phyloP scores from a whole-genome alignment of 83 land plant genomes.

The Picea engelmannii region DNA sequence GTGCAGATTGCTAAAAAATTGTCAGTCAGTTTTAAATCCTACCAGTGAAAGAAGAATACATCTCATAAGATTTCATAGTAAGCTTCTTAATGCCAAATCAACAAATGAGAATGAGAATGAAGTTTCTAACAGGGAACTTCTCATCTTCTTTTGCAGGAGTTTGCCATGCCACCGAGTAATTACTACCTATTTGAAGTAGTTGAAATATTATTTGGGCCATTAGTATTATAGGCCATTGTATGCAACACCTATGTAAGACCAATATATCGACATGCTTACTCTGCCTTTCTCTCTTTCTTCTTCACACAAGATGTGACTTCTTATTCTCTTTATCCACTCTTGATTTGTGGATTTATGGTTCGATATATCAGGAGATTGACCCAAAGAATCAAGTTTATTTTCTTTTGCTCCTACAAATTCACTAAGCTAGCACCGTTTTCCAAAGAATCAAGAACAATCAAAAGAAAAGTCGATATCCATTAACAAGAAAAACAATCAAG shows the following conservation, averaged over 20 bases:
- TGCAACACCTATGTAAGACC: conserved; percentile 55
- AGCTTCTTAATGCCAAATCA: conserved; percentile 61
- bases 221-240: conserved; percentile 70
- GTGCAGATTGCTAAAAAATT: conserved; percentile 54
- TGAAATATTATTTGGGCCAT: conserved; percentile 67
- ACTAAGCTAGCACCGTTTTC: conserved; percentile 55
- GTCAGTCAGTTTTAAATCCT: conserved; percentile 61
- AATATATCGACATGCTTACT: conserved; percentile 65
- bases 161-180: conserved; percentile 87
- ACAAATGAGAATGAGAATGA: conserved; percentile 42
- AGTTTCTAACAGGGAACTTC: conserved; percentile 22
- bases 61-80: conserved; percentile 58
- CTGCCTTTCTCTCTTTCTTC: conserved; percentile 75
- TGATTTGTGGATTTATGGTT: background rate
- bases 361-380: conserved; percentile 12
- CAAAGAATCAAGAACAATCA: conserved; percentile 12
- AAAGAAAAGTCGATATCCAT: background rate
- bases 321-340: background rate
- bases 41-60: conserved; percentile 55
- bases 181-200: conserved; percentile 71
- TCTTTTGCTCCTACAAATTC: conserved; percentile 51
- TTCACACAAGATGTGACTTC: conserved; percentile 13
- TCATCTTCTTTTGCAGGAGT: conserved; percentile 40
- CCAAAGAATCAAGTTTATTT: conserved; percentile 49
- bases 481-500: background rate